Evolutionary conservation across 768 basidiomycete species (phyloP), one percentile per base, ranked within the genome.

Genomic region (Omphalotus guepiniiformis): DNA sequence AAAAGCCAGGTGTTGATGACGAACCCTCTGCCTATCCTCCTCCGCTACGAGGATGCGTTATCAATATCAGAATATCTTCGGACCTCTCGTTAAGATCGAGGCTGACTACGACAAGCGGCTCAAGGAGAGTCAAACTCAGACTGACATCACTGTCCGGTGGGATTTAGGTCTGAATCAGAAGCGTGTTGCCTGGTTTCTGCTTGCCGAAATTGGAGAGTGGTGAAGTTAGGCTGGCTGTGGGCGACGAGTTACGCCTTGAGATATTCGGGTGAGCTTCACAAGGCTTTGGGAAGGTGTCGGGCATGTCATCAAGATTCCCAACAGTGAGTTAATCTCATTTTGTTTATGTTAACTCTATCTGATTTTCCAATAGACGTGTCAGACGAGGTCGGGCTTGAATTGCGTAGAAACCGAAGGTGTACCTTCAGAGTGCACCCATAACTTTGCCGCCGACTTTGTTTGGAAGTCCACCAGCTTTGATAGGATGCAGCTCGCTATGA

Each of bases 401-500:
- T 99, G 21, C 76, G 93, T 48, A 75, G 88, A 39, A n/a, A 83
- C 89, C 1, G 95, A 98, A 55, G 92, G 92, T 13, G 93, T 95
- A 6, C 96, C 96, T 4, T 82, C 85, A 15, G 95, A 98, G 26
- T 82, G 92, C 66, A 93, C 92, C 0, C 92, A 94, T 61, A 90
- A 91, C 56, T 98, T 96, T 59, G 85, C 90, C 0, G 96, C 87
- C n/a, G 96, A 99, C 64, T 99, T 98, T 59, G 95, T 99, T 4
- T 99, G 96, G 96, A 99, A 99, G 68, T 94, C 93, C 4, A 99
- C 96, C 1, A 98, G 95, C 65, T 99, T 99, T 59, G 96, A 99
- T 64, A 79, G 96, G 40, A 99, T 99, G 96, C 96, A 99, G 63
- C 77, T 93, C 27, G 95, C 96, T 0, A 98, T 99, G 95, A 98